Evolutionary conservation across 768 basidiomycete genomes (phyloP), one percentile per base, ranked within the genome.

Genomic region (Tricholoma terreum): DNA sequence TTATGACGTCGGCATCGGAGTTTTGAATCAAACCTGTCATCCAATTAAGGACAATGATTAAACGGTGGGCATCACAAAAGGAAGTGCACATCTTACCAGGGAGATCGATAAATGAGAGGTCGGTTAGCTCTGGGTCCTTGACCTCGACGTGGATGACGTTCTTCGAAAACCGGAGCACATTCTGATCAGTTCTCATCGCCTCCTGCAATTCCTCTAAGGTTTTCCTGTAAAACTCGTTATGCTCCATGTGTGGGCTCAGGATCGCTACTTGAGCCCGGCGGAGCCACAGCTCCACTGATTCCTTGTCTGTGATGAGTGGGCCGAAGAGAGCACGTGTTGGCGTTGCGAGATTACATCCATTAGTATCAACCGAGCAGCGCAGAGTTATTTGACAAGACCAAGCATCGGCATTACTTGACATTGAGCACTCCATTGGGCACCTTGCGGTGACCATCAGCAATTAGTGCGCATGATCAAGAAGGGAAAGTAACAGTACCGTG

Each of bases 201-300:
- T 56, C 54, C 40, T 58, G 62, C 35, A 75, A 48, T 34, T 73
- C 69, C 1, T 58, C 60, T 34, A 58, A 62, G 0, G 65, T 61
- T 60, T 72, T 72, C 12, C 33, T 62, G 24, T 56, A 42, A 55
- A 72, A 75, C 1, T 68, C 62, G 0, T 56, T 38, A 11, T 34
- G 56, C 5, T 71, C 52, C 11, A 76, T 54, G 11, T 72, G 67
- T 0, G 81, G 81, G 53, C 77, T 76, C 8, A 87, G 71, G 22
- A 85, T 74, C 0, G 85, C 84, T 0, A 78, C 75, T 61, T 87
- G 85, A 0, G 86, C 85, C 4, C 85, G 75, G 30, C 84, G 77
- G 11, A 87, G 73, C 69, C 75, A 75, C 4, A 78, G 60, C 54
- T 86, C 86, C 6, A 89, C 78, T 0, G 71, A 61, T 2, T 42